These are phyloP conservation scores for Psilocybe tampanensis DNA, from an alignment of 768 basidiomycete genomes.

Conservation along the genomic window DNA sequence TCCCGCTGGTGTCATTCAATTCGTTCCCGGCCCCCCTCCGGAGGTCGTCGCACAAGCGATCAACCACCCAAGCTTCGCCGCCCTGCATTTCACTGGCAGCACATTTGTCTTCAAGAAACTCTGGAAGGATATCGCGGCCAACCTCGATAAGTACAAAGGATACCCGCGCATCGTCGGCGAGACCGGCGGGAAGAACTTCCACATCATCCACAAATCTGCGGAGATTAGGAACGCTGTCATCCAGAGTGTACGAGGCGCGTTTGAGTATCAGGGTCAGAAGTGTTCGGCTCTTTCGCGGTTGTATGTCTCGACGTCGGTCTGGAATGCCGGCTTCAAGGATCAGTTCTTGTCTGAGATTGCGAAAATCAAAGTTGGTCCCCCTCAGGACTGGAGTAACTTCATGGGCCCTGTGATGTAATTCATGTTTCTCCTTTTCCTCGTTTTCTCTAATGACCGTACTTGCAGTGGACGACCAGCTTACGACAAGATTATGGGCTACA, in stretches of 20 bases:
- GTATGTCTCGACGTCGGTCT: conserved; percentile 87
- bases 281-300: conserved; percentile 92
- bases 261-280: conserved; percentile 99
- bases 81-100: conserved; percentile 95
- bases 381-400: conserved; percentile 79
- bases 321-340: conserved; percentile 86
- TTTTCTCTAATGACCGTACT: not conserved
- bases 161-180: conserved; percentile 98
- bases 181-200: conserved; percentile 99
- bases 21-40: conserved; percentile 87
- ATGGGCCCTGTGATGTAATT: conserved; percentile 94
- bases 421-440: not conserved
- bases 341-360: conserved; percentile 71
- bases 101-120: conserved; percentile 93
- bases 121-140: conserved; percentile 93
- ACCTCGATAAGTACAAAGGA: conserved; percentile 82
- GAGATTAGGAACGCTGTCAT: conserved; percentile 88
- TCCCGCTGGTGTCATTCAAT: conserved; percentile 94
- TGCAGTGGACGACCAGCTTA: conserved; percentile 81
- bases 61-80: conserved; percentile 77
- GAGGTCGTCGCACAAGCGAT: conserved; percentile 87
- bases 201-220: conserved; percentile 86
- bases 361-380: conserved; percentile 84
- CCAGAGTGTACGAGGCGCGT: conserved; percentile 85
- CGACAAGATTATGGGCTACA: conserved; percentile 82